Conservation (phyloP, 2,329 filamentous ascomycete genomes). For the Fusarium coicis region DNA sequence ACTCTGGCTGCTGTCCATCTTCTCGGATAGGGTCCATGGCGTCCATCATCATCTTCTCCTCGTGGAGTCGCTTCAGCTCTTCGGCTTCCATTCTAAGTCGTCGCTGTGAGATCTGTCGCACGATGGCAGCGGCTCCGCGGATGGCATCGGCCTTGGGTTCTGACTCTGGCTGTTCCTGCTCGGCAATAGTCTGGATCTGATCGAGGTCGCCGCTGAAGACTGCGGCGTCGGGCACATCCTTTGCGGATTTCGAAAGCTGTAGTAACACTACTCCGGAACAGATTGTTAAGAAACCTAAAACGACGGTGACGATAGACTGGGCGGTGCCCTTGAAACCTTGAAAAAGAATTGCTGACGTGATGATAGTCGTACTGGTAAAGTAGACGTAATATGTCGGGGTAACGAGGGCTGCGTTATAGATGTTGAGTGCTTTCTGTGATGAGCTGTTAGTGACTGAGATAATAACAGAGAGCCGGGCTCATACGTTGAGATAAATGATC, state of each 20-base stretch:
- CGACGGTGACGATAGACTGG: slow-evolving; percentile 84
- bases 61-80: slow-evolving; percentile 80
- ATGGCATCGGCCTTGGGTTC: slow-evolving; percentile 98
- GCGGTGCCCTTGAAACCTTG: slow-evolving; percentile 90
- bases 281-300: slow-evolving; percentile 93
- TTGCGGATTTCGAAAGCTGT: slow-evolving; percentile 97
- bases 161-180: slow-evolving; percentile 94
- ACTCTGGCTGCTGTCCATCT: slow-evolving; percentile 69
- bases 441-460: slow-evolving; percentile 46
- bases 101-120: slow-evolving; percentile 81
- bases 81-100: slow-evolving; percentile 82
- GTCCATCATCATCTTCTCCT: slow-evolving; percentile 78
- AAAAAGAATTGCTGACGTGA: slow-evolving; percentile 93
- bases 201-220: slow-evolving; percentile 94
- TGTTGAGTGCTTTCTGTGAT: slow-evolving; percentile 91
- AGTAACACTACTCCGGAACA: slow-evolving; percentile 92
- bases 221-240: slow-evolving; percentile 93
- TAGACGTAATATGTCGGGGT: slow-evolving; percentile 99
- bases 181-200: slow-evolving; percentile 93
- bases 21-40: slow-evolving; percentile 80
- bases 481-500: slow-evolving; percentile 94
- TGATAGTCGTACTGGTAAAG: slow-evolving; percentile 95
- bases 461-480: slow-evolving; percentile 46
- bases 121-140: slow-evolving; percentile 86
- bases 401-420: slow-evolving; percentile 96